Conservation (phyloP, 2,329 filamentous ascomycete genomes). For the Colletotrichum abscissum region DNA sequence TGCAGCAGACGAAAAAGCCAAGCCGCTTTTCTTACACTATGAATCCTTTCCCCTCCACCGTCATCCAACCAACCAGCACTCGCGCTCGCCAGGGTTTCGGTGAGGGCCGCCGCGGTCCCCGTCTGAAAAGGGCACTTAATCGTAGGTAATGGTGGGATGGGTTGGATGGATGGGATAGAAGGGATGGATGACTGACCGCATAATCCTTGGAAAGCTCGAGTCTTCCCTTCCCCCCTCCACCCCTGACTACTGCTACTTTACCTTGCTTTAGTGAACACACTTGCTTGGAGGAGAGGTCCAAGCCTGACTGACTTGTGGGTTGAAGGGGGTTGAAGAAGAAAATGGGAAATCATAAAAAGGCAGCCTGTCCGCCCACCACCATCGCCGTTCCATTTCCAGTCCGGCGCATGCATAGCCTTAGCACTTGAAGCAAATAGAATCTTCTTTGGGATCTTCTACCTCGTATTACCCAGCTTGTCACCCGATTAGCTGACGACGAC, state of each 20-base stretch:
- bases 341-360: slow-evolving; percentile 32
- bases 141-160: slow-evolving; percentile 5
- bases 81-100: slow-evolving; percentile 12
- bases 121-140: slow-evolving; percentile 10
- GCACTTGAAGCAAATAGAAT: slow-evolving; percentile 25
- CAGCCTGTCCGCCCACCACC: slow-evolving; percentile 21
- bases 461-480: background rate
- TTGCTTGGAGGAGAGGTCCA: slow-evolving; percentile 5
- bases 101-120: slow-evolving; percentile 17
- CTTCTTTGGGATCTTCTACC: slow-evolving; percentile 22
- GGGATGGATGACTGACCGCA: slow-evolving; percentile 24
- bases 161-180: slow-evolving; percentile 4
- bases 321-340: background rate
- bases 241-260: background rate
- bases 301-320: background rate
- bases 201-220: slow-evolving; percentile 17
- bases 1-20: background rate
- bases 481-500: background rate
- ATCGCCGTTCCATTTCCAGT: background rate
- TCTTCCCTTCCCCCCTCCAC: background rate
- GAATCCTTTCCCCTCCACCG: background rate
- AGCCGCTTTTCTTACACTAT: slow-evolving; percentile 6
- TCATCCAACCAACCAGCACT: slow-evolving; percentile 17
- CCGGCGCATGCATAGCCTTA: slow-evolving; percentile 9
- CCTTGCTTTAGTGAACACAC: background rate